Evolutionary conservation across 1,284 basidiomycete genomes (phyloP).

Genomic region (Rhizoctonia solani): DNA sequence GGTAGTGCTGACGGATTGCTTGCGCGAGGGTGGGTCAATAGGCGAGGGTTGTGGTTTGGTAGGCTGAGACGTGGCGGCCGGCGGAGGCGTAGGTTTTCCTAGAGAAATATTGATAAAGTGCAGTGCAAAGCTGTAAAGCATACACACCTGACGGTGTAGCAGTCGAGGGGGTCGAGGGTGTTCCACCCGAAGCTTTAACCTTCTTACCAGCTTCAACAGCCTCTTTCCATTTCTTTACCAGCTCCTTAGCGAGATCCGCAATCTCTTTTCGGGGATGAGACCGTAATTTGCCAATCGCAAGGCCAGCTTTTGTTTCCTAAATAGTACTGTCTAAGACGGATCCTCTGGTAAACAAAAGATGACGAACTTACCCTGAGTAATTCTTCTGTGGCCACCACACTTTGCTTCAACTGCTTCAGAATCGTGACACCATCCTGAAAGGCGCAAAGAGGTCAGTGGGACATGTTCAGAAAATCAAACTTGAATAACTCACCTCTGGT

Average conservation of each 20-base stretch:
- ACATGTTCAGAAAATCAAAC: slow-evolving; percentile 49
- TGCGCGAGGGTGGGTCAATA: slow-evolving; percentile 7
- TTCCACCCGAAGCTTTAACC: slow-evolving; percentile 45
- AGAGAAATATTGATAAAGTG: not conserved
- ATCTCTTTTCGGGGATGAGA: slow-evolving; percentile 73
- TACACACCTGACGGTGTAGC: slow-evolving; percentile 22
- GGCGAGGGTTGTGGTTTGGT: slow-evolving; percentile 16
- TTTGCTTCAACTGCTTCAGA: slow-evolving; percentile 73
- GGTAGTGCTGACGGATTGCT: slow-evolving; percentile 28
- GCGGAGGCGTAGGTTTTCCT: slow-evolving; percentile 18
- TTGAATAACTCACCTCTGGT: slow-evolving; percentile 59
- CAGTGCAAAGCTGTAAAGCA: not conserved
- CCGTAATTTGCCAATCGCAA: slow-evolving; percentile 91
- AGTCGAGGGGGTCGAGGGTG: slow-evolving; percentile 18
- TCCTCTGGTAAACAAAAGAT: slow-evolving; percentile 38
- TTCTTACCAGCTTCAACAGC: slow-evolving; percentile 79
- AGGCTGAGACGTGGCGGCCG: slow-evolving; percentile 2
- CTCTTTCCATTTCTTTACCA: slow-evolving; percentile 91
- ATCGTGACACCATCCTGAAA: slow-evolving; percentile 72
- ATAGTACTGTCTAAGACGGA: not conserved
- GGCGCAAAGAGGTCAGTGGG: slow-evolving; percentile 42
- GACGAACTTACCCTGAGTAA: slow-evolving; percentile 77
- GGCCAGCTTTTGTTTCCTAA: slow-evolving; percentile 88
- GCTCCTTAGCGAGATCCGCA: slow-evolving; percentile 84
- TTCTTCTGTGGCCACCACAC: slow-evolving; percentile 82